phyloP scores from a whole-genome alignment of 768 basidiomycete genomes.

The Mrakia hoshinonis region DNA sequence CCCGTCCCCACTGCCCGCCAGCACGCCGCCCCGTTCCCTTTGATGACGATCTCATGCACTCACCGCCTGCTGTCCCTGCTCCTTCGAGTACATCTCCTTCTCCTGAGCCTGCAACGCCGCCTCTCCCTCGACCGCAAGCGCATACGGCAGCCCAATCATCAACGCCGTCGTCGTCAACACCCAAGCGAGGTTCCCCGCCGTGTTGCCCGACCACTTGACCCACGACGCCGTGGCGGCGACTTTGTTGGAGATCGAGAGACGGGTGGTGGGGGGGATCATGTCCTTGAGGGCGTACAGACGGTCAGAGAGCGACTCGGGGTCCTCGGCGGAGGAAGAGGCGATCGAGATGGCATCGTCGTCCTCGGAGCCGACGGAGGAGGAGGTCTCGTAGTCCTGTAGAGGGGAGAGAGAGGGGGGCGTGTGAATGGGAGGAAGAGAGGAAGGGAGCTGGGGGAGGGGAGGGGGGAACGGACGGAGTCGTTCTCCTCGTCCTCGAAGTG shows the following conservation, averaged over 20 bases:
- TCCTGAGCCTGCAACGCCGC: slow-evolving; percentile 89
- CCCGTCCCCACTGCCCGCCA: background rate
- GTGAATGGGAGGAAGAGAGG: background rate
- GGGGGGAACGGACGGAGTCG: slow-evolving; percentile 29
- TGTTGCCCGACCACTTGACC: slow-evolving; percentile 58
- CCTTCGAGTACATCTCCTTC: slow-evolving; percentile 84
- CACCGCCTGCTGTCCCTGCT: slow-evolving; percentile 85
- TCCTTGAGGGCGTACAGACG: slow-evolving; percentile 85
- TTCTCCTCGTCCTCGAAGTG: slow-evolving; percentile 32
- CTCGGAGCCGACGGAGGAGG: slow-evolving; percentile 53
- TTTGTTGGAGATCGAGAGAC: slow-evolving; percentile 60
- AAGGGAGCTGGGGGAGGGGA: background rate
- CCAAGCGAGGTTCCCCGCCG: slow-evolving; percentile 86
- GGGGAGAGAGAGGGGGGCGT: background rate
- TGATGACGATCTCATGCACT: slow-evolving; percentile 35
- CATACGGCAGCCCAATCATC: slow-evolving; percentile 85
- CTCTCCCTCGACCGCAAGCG: slow-evolving; percentile 90
- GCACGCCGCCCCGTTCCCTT: background rate
- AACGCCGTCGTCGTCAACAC: slow-evolving; percentile 86
- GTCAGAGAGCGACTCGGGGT: slow-evolving; percentile 68
- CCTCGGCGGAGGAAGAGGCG: slow-evolving; percentile 54
- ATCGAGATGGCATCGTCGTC: slow-evolving; percentile 68
- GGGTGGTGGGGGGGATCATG: slow-evolving; percentile 85
- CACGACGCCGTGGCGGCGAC: slow-evolving; percentile 55
- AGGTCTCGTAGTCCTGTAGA: slow-evolving; percentile 51